These are phyloP conservation scores for Citrullus amarus DNA, from an alignment of 306 rosid species.

Conservation along the genomic window DNA sequence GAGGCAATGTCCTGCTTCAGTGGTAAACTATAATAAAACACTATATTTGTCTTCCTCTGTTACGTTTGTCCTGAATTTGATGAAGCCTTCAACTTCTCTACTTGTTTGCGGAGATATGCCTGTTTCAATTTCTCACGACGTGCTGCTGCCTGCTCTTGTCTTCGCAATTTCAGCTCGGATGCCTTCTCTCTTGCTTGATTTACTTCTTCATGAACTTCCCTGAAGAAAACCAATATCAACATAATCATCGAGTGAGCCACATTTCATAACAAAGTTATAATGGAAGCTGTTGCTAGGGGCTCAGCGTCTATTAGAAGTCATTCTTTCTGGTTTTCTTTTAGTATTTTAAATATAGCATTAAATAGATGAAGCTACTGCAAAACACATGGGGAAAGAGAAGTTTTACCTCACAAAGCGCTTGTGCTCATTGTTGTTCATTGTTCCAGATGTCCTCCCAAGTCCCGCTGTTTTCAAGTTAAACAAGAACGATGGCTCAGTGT, in stretches of 20 bases:
- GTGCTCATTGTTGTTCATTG: conserved; percentile 44
- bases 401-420: conserved; percentile 75
- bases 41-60: neutral
- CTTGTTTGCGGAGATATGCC: conserved; percentile 70
- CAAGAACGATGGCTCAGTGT: conserved; percentile 22
- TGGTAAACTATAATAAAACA: neutral
- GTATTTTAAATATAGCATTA: neutral
- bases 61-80: conserved; percentile 24
- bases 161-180: conserved; percentile 55
- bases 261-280: neutral
- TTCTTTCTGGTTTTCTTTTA: neutral
- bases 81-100: conserved; percentile 63
- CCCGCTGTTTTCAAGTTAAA: conserved; percentile 41
- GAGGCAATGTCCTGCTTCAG: neutral
- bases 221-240: conserved; percentile 19
- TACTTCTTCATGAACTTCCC: conserved; percentile 94
- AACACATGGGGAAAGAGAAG: neutral
- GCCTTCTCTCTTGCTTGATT: conserved; percentile 70
- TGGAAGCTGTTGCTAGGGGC: neutral
- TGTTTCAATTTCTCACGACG: conserved; percentile 73
- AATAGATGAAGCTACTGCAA: neutral
- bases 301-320: neutral
- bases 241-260: conserved; percentile 3
- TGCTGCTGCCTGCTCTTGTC: conserved; percentile 62
- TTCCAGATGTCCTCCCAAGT: conserved; percentile 44